These are phyloP conservation scores for Nakazawaea holstii DNA, from an alignment of 805 yeast genomes.

Conservation along the genomic window DNA sequence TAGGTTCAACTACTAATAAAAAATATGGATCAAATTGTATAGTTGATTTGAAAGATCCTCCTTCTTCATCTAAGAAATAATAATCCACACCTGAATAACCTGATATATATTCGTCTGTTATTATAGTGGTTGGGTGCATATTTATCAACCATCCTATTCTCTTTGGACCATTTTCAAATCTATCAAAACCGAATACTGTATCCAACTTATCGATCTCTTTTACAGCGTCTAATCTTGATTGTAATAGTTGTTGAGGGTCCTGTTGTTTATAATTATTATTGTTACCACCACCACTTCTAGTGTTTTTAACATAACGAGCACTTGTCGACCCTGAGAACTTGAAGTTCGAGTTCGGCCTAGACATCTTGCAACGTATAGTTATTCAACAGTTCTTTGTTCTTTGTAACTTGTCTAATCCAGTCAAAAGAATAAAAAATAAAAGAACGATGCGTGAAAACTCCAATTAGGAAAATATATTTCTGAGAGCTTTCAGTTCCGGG, in stretches of 20 bases:
- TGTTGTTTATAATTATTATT: constrained; percentile 1
- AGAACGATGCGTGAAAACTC: background rate
- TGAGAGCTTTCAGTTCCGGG: background rate
- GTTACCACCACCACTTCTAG: constrained; percentile 1
- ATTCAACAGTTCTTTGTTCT: too few relatives aligned
- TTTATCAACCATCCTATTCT: constrained; percentile 88
- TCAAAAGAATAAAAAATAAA: background rate
- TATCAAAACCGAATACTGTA: constrained; percentile 80
- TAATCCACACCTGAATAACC: constrained; percentile 90
- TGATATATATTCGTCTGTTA: constrained; percentile 49
- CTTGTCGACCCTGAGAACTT: constrained; percentile 42
- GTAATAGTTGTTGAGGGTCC: constrained; percentile 18
- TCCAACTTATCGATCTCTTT: constrained; percentile 67
- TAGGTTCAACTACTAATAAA: constrained; percentile 58
- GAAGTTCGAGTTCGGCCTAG: constrained; percentile 1
- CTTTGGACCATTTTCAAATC: constrained; percentile 65
- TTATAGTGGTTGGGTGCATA: constrained; percentile 82
- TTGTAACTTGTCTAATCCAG: too few relatives aligned
- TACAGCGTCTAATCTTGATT: constrained; percentile 46
- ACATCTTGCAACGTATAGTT: background rate
- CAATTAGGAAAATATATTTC: background rate
- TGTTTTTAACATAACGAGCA: constrained; percentile 47
- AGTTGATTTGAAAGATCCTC: constrained; percentile 90
- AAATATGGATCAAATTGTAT: constrained; percentile 85
- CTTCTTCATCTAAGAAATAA: constrained; percentile 93